Evolutionary conservation across 768 basidiomycete species (phyloP), one percentile per base, ranked within the genome.

Genomic region (Trametes elegans): DNA sequence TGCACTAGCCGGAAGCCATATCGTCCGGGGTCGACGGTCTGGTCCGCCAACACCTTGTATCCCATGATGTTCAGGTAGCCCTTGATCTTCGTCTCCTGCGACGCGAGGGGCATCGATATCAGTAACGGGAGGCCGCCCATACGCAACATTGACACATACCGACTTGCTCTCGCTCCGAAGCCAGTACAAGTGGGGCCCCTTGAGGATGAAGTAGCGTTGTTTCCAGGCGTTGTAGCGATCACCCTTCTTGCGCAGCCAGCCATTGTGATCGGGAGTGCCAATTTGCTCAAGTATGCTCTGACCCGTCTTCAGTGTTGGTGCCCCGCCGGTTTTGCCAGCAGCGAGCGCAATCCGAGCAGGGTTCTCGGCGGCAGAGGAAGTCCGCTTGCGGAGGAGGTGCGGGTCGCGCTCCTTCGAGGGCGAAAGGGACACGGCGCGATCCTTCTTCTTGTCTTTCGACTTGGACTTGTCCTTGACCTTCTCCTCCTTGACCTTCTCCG

Each of bases 1-100:
- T 98, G 95, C 28, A 95, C 83, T 59, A 98, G 88, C 62, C 91
- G 81, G 84, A 98, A 98, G 5, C 93, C 95, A 71, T 96, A 98
- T 64, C 87, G 82, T 13, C 96, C 96, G 21, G 94, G 92, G 64
- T 94, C 85, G 21, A 91, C 76, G 70, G 87, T 92, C 74, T 94
- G 93, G 68, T 98, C 97, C 8, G 91, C 85, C 35, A 94, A 82
- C 49, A 98, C 90, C 65, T 88, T 93, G 76, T 97, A 96, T 0
- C 97, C 96, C 24, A 79, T 71, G 42, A 97, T 84, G 63, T 97
- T 87, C 66, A 98, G 83, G 63, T 95, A 95, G n/a, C 91, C 96
- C 74, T 98, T 98, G 70, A 97, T 90, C 64, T 90, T 89, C 26
- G 87, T 90, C 74, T 98, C 95, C 89, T 95, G 49, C 57, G 28